phyloP scores from a whole-genome alignment of 768 basidiomycete species.

The Clitopilus hobsonii region DNA sequence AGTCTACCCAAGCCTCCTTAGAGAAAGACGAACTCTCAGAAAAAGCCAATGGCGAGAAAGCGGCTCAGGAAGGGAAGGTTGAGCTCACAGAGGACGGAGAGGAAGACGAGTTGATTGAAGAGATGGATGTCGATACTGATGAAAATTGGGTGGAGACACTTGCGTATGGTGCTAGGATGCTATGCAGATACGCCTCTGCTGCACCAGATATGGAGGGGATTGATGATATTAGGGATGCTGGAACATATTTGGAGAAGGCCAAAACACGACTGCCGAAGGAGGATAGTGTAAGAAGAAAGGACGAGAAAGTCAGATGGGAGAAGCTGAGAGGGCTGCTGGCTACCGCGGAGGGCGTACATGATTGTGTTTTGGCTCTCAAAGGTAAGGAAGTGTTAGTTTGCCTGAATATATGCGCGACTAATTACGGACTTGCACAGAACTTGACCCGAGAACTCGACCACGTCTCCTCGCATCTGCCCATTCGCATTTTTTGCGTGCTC shows the following conservation, averaged over 20 bases:
- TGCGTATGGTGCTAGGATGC: constrained; percentile 71
- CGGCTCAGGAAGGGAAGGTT: constrained; percentile 9
- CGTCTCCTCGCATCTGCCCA: constrained; percentile 56
- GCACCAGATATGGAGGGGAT: constrained; percentile 35
- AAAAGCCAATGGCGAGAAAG: neutral
- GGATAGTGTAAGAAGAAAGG: constrained; percentile 16
- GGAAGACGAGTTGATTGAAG: neutral
- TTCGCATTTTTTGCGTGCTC: constrained; percentile 40
- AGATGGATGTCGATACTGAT: neutral
- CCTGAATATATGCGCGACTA: neutral
- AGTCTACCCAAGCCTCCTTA: neutral
- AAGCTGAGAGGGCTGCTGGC: constrained; percentile 55
- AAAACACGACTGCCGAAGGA: constrained; percentile 44
- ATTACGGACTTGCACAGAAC: constrained; percentile 37
- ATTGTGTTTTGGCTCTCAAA: constrained; percentile 62
- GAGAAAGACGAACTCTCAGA: neutral
- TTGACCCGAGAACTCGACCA: constrained; percentile 58
- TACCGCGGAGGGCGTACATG: constrained; percentile 71
- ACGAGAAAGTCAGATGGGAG: constrained; percentile 14
- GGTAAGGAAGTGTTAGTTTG: constrained; percentile 35
- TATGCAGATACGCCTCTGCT: constrained; percentile 49
- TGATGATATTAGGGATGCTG: constrained; percentile 61
- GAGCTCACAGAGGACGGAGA: constrained; percentile 36
- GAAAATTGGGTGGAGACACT: constrained; percentile 72
- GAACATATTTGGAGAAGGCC: constrained; percentile 54